A percentile compares a stretch with the other conserved stretches of the same genome.
phyloP scores from a whole-genome alignment of 148 eudicot genomes.

The Cornus controversa region DNA sequence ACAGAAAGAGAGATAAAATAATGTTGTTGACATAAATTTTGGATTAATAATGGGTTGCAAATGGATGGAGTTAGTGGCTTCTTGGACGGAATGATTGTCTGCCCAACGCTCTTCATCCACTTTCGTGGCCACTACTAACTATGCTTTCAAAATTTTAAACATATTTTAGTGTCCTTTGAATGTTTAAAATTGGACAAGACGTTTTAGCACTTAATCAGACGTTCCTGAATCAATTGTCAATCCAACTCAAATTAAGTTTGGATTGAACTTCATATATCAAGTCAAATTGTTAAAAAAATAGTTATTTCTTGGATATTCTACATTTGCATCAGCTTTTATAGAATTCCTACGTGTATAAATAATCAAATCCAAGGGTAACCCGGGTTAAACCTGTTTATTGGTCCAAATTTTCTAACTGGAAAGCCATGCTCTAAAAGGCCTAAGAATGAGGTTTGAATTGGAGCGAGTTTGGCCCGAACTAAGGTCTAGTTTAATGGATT shows the following conservation, averaged over 20 bases:
- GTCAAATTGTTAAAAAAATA: too few species aligned
- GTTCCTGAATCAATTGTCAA: background rate
- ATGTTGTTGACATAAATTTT: background rate
- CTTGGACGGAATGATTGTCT: constrained; percentile 16
- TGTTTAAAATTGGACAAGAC: background rate
- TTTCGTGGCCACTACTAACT: constrained; percentile 12
- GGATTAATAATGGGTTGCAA: background rate
- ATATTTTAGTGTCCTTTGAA: background rate
- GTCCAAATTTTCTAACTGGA: too few species aligned
- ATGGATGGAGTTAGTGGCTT: constrained; percentile 2
- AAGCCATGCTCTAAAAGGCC: too few species aligned
- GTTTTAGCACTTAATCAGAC: background rate
- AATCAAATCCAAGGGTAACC: too few species aligned
- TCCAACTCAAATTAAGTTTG: background rate
- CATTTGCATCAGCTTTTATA: too few species aligned
- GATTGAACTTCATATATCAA: too few species aligned
- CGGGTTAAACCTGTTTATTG: too few species aligned
- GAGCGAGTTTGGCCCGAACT: too few species aligned
- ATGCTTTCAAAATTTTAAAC: background rate
- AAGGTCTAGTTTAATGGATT: too few species aligned
- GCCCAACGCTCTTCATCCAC: background rate
- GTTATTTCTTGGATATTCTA: too few species aligned
- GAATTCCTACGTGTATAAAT: too few species aligned
- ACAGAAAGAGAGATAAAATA: background rate
- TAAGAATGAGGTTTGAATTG: too few species aligned